These are phyloP conservation scores for Picochlorum sp. DNA, from an alignment of 139 green algal genomes.

Conservation along the genomic window DNA sequence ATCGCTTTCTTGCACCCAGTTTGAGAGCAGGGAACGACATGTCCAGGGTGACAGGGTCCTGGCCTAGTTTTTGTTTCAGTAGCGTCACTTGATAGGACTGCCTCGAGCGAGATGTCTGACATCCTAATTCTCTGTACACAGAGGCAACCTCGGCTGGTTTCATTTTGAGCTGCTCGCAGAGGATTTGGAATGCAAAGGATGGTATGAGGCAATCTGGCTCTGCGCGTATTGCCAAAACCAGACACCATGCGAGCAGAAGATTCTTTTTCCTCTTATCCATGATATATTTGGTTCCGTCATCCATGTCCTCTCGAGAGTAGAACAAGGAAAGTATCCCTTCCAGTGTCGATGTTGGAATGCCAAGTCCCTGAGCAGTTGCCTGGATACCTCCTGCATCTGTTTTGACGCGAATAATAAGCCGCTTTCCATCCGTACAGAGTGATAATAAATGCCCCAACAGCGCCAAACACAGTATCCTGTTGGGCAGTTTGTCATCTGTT, in stretches of 20 bases:
- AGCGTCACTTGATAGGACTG: background rate
- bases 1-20: conserved; percentile 24
- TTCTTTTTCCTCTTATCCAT: conserved; percentile 22
- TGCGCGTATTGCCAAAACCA: conserved; percentile 21
- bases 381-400: conserved; percentile 11
- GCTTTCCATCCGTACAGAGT: background rate
- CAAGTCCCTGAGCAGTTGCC: conserved; percentile 4
- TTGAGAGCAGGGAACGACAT: conserved; percentile 27
- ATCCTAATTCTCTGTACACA: conserved; percentile 29
- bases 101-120: background rate
- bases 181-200: conserved; percentile 7
- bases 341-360: conserved; percentile 19
- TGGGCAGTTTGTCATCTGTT: too few species aligned
- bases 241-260: conserved; percentile 22
- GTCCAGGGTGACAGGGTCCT: conserved; percentile 20
- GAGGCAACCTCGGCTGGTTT: conserved; percentile 7
- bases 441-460: conserved; percentile 30
- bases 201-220: conserved; percentile 14
- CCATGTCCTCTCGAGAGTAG: conserved; percentile 8
- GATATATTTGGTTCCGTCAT: conserved; percentile 15
- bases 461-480: conserved; percentile 9
- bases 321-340: conserved; percentile 35
- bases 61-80: conserved; percentile 16
- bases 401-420: background rate
- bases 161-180: conserved; percentile 24